Evolutionary conservation across 345 rosid genomes (phyloP), one percentile per base, ranked within the genome.

Genomic region (Rhizophora mangle): DNA sequence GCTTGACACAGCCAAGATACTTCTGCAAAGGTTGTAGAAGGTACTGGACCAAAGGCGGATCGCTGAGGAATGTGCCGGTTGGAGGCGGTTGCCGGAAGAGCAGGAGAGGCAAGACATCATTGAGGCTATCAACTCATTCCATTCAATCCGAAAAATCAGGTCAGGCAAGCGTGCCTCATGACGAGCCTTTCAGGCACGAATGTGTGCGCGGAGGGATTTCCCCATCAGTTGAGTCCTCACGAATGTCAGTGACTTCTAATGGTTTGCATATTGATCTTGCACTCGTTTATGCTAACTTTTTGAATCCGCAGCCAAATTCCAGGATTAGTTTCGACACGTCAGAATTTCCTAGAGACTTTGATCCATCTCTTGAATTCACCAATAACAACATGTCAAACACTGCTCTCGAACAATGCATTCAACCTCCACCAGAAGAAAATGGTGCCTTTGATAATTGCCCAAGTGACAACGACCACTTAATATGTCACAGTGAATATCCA

Each of bases 41-140:
- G 73, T 85, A 87, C 43, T 87, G 92, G 92, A 87, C 92, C 31
- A 83, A 81, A 76, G 89, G 89, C 0, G 89, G 92, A 18, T 83
- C 89, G 6, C 80, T 85, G 5, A 30, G 89, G 65, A 87, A 83
- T 36, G 84, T 87, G 8, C 92, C 92, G 0, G 74, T 87, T 0
- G 92, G 92, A 0, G 89, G 92, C 0, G 89, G 89, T 22, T 83
- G 89, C 65, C 68, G 92, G 68, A 87, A 85, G 54, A 85, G 72
- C 71, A 70, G 92, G 47, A 70, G 87, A 63, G 77, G 78, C 6
- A 87, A 79, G 78, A 66, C 86, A 10, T 60, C 86, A 8, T 57
- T 67, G 16, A 76, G 80, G 68, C 32, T 79, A n/a, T 71, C 82
- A 0, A 63, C 65, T 63, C 21, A 20, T 8, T 51, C 37, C 49